Evolutionary conservation across 352 stramenopile species (phyloP), one percentile per base, ranked within the genome.

Genomic region (Globisporangium megalacanthum): DNA sequence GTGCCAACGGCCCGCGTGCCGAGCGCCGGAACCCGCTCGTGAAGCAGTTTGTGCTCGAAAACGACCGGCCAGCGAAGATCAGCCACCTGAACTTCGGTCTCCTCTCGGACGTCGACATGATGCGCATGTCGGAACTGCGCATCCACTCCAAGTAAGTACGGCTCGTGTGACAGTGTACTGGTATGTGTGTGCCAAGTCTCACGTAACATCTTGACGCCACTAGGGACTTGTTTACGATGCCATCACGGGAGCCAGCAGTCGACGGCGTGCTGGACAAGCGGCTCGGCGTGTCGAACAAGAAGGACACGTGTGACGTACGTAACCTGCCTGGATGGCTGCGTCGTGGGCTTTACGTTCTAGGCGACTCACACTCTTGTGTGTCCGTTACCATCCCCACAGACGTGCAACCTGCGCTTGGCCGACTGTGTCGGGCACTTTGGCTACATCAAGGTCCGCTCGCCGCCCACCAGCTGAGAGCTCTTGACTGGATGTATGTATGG

Each of bases 371-470:
- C 5, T 29, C 17, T 6, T 45, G 13, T n/a, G 5, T 20, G 10
- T 35, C 10, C 25, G n/a, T n/a, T n/a, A n/a, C n/a, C n/a, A n/a
- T 2, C 39, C 6, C n/a, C 31, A 15, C 49, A 79, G 46, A 95
- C 85, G 17, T 95, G 85, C 52, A 72, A 92, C 55, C 56, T 97
- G 46, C 98, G 98, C 54, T 70, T 99, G 31, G 77, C 89, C 11
- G 97, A 99, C 69, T 99, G 97, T 68, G 94, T 98, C 6, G 98
- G 97, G 15, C 97, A 99, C 70, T 99, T 98, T 80, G 97, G 97
- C 19, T 98, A 99, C 80, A 98, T 99, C 69, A 88, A 97, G 49
- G 56, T 56, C 11, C n/a, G 22, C 14, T n/a, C n/a, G n/a, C n/a
- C n/a, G n/a, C n/a, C n/a, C n/a, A n/a, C n/a, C n/a, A n/a, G n/a